Conservation (phyloP, 2,329 filamentous ascomycete species). For the Trichoderma simmonsii region DNA sequence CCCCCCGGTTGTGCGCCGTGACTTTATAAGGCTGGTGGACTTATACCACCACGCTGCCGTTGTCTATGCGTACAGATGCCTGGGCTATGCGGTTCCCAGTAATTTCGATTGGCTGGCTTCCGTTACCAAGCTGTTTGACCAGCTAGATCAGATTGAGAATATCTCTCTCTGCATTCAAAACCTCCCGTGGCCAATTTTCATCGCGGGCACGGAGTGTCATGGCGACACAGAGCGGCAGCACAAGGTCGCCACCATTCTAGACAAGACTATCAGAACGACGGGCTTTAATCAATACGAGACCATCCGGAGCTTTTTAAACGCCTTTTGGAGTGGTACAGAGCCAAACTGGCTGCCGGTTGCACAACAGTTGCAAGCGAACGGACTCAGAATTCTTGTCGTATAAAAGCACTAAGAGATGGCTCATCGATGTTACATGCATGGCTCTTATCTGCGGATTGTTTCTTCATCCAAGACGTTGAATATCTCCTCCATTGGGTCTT, state of each 20-base stretch:
- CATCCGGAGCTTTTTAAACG: slow-evolving; percentile 24
- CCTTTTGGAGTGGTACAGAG: slow-evolving; percentile 27
- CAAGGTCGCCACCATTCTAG: slow-evolving; percentile 21
- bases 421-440: not conserved
- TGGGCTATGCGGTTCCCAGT: slow-evolving; percentile 22
- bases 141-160: slow-evolving; percentile 26
- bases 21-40: slow-evolving; percentile 30
- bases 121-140: slow-evolving; percentile 24
- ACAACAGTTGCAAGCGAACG: slow-evolving; percentile 23
- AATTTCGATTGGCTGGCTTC: slow-evolving; percentile 21
- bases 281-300: slow-evolving; percentile 27
- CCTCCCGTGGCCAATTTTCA: slow-evolving; percentile 31
- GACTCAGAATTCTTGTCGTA: slow-evolving; percentile 25
- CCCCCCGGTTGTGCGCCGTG: slow-evolving; percentile 22
- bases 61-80: slow-evolving; percentile 29
- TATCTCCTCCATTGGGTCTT: slow-evolving; percentile 37
- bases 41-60: slow-evolving; percentile 30
- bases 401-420: not conserved
- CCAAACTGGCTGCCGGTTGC: slow-evolving; percentile 29
- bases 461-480: slow-evolving; percentile 38
- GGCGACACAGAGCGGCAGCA: slow-evolving; percentile 23
- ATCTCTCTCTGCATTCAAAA: slow-evolving; percentile 28
- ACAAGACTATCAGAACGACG: slow-evolving; percentile 22
- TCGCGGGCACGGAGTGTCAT: slow-evolving; percentile 29
- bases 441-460: slow-evolving; percentile 29